Percentiles rank a stretch among this genome's conserved stretches.
phyloP scores from a whole-genome alignment of 495 filamentous ascomycete genomes.

The Annulohypoxylon moriforme region DNA sequence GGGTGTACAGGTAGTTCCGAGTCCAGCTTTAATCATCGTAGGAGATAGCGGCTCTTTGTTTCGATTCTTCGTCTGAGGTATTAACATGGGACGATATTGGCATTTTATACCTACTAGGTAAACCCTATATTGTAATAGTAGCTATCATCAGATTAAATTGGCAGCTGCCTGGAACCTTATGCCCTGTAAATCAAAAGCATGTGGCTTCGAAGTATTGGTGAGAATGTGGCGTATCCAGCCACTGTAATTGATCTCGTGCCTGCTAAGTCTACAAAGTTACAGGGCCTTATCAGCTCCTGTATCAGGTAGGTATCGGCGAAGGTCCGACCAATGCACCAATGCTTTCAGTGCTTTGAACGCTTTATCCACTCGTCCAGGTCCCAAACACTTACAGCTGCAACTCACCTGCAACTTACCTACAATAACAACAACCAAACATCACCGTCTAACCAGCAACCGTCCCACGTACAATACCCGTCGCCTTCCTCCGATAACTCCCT shows the following conservation, averaged over 20 bases:
- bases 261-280: conserved; percentile 14
- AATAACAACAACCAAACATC: conserved; percentile 30
- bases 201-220: conserved; percentile 32
- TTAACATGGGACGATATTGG: neutral
- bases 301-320: conserved; percentile 38
- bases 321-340: conserved; percentile 32
- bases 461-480: neutral
- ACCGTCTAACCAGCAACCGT: conserved; percentile 10
- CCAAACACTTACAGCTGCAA: conserved; percentile 7
- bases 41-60: neutral
- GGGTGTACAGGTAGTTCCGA: conserved; percentile 3
- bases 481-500: neutral
- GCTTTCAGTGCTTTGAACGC: no score
- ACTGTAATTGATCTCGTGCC: conserved; percentile 34
- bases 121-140: neutral
- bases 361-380: conserved; percentile 26
- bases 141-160: neutral
- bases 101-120: neutral
- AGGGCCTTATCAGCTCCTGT: conserved; percentile 30
- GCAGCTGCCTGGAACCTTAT: neutral
- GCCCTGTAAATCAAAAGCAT: conserved; percentile 5
- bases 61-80: neutral
- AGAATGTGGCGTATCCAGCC: conserved; percentile 28
- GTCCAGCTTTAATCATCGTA: neutral
- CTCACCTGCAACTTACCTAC: conserved; percentile 18